Evolutionary conservation across 176 grass and related monocot species (phyloP), one percentile per base, ranked within the genome.

Genomic region (Oryza officinalis): DNA sequence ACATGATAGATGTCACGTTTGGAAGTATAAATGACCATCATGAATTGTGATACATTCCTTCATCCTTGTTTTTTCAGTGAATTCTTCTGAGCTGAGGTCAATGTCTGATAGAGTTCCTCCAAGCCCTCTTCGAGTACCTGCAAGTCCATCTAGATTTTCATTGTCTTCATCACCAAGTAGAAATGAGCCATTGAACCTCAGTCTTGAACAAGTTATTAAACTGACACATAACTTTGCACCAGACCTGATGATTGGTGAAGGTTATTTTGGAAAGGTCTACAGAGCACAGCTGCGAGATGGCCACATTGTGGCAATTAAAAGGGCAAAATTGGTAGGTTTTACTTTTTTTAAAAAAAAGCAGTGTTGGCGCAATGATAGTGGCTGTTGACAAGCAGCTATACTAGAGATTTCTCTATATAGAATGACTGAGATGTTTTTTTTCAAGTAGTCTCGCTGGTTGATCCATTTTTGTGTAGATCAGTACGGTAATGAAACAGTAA

Each of bases 131-230:
- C 86, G 89, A 83, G 83, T 87, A 44, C 91, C 89, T 46, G 54
- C 89, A 74, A 98, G 96, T 85, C 93, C 96, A 83, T 94, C 87
- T 81, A 93, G 96, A 90, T 86, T 98, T 88, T 92, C 84, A 84
- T 71, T 92, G 52, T 98, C 91, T 81, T 80, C 83, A 10, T 80
- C 85, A 30, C 91, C 87, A 78, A 95, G 83, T 85, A 81, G 73
- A 89, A 86, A 90, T 14, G 91, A 89, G 71, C 89, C 89, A 82
- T 85, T 96, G 66, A 85, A 87, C 65, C 83, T 98, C 50, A 92
- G 85, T 82, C 87, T 98, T 77, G 84, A 83, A 81, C 76, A 94
- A 65, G 89, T 96, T 86, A 59, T 88, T 74, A 98, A 94, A 89
- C 61, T 98, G 27, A 98, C 96, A 33, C 91, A 80, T 28, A 96